A percentile compares a stretch with the other conserved stretches of the same genome.
These are phyloP conservation scores for Bombardia bombarda DNA, from an alignment of 495 filamentous ascomycete genomes.

Conservation along the genomic window DNA sequence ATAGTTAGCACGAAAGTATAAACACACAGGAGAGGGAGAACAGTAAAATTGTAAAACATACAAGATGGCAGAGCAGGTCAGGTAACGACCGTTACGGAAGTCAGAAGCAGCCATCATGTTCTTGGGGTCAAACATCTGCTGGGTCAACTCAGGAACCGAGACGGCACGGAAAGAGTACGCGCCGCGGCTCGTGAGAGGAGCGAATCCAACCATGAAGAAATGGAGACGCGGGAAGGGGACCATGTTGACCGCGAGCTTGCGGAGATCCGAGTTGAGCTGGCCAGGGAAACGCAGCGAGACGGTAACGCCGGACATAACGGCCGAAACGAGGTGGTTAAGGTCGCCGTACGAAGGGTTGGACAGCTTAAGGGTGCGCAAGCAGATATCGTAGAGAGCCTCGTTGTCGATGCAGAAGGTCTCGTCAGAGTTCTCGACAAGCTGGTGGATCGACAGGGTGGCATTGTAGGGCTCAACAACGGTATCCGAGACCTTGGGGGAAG, in stretches of 20 bases:
- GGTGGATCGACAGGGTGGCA: constrained; percentile 96
- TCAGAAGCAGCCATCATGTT: constrained; percentile 99
- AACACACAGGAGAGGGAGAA: no score
- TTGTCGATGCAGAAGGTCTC: constrained; percentile 99
- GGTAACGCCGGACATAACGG: constrained; percentile 99
- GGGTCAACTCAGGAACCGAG: constrained; percentile 95
- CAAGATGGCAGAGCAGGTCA: constrained; percentile 99
- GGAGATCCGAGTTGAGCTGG: constrained; percentile 99
- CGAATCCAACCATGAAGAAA: constrained; percentile 99
- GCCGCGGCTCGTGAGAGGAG: constrained; percentile 94
- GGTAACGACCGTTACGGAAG: constrained; percentile 99
- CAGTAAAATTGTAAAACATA: constrained; percentile 22
- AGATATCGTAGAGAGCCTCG: constrained; percentile 99
- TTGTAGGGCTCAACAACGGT: constrained; percentile 99
- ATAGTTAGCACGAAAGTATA: constrained; percentile 27
- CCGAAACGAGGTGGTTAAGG: constrained; percentile 98
- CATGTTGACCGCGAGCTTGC: constrained; percentile 99
- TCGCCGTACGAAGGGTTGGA: constrained; percentile 97
- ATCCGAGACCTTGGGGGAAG: constrained; percentile 99
- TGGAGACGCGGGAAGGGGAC: constrained; percentile 99
- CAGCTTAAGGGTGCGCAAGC: constrained; percentile 99
- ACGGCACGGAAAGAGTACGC: constrained; percentile 94
- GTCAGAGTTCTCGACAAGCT: constrained; percentile 99
- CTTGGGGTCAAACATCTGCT: constrained; percentile 99
- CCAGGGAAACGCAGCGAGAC: constrained; percentile 98